Evolutionary conservation across 305 asterid genomes (phyloP).

Genomic region (Fraxinus baroniana): DNA sequence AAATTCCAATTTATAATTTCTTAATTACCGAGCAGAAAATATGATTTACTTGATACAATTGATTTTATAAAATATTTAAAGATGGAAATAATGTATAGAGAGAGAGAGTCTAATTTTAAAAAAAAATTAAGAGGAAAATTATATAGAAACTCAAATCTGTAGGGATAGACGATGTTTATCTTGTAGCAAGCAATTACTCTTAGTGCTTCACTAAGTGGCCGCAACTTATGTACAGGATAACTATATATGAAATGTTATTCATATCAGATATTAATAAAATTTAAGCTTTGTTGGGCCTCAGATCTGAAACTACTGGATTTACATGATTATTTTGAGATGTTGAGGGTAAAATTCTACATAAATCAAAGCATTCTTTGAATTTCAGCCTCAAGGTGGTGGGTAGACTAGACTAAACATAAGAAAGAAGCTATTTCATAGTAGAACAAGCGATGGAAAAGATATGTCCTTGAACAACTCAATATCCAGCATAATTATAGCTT

Average conservation of each 20-base stretch:
- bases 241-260: not conserved
- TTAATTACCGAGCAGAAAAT: not conserved
- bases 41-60: not conserved
- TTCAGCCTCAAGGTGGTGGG: slow-evolving; percentile 1
- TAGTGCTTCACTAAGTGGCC: not conserved
- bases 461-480: not conserved
- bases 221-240: not conserved
- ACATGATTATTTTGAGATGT: not conserved
- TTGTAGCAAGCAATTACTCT: not conserved
- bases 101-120: not conserved
- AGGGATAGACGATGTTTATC: not conserved
- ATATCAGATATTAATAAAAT: not conserved
- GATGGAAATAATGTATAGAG: slow-evolving; percentile 2
- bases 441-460: not conserved
- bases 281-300: not conserved
- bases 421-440: not conserved
- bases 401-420: not conserved
- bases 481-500: slow-evolving; percentile 1
- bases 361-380: not conserved
- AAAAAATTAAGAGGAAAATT: not conserved
- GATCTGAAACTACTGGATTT: not conserved
- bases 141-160: not conserved
- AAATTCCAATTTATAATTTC: not conserved
- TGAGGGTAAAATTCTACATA: not conserved
- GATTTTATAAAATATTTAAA: not conserved